A percentile compares a stretch with the other conserved stretches of the same genome.
Conservation (phyloP, 306 rosid species). For the Oemleria cerasiformis region DNA sequence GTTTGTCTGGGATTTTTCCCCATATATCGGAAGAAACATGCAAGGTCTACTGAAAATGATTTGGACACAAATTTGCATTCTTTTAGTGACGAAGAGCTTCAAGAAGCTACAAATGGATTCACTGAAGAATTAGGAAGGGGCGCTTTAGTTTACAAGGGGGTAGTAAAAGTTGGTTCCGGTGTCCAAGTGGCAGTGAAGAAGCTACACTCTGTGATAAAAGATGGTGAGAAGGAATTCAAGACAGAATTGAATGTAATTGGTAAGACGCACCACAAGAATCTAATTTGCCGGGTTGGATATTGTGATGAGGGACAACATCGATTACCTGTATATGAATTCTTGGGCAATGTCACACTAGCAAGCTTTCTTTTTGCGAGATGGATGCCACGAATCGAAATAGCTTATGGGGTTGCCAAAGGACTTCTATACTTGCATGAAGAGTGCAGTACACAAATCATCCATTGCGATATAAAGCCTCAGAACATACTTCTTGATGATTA, state of each 20-base stretch:
- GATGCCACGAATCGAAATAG: no score
- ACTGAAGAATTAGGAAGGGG: background rate
- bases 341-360: conserved; percentile 22
- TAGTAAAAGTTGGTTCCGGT: background rate
- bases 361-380: conserved; percentile 21
- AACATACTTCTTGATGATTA: no score
- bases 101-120: conserved; percentile 34
- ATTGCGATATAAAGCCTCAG: no score
- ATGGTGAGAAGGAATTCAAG: conserved; percentile 17
- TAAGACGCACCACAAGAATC: conserved; percentile 28
- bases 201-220: background rate
- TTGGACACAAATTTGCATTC: conserved; percentile 12
- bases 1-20: background rate
- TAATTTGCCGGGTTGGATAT: conserved; percentile 21
- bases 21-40: conserved; percentile 14
- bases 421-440: no score
- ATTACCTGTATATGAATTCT: conserved; percentile 25
- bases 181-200: background rate
- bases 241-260: conserved; percentile 25
- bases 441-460: no score
- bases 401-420: no score
- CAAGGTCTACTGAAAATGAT: background rate
- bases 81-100: conserved; percentile 32
- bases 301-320: conserved; percentile 16
- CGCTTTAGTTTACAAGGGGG: conserved; percentile 30